Conservation (phyloP, 441 rosid species). For the Adansonia rubrostipa region DNA sequence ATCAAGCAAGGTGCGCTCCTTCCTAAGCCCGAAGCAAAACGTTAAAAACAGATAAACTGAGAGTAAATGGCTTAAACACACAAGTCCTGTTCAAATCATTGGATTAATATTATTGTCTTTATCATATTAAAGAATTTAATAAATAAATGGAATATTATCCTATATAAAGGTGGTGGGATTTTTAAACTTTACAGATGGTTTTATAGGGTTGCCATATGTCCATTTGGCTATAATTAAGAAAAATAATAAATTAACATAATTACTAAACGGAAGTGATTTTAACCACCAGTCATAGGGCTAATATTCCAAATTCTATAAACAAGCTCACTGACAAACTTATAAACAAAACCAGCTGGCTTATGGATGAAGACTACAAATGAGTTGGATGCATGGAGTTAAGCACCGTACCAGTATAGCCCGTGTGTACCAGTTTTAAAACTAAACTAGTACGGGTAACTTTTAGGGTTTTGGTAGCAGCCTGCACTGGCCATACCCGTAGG, state of each 20-base stretch:
- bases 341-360: neutral
- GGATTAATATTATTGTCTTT: neutral
- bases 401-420: too few relatives aligned
- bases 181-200: neutral
- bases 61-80: neutral
- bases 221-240: constrained; percentile 2
- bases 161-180: neutral
- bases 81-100: neutral
- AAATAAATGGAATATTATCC: neutral
- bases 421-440: too few relatives aligned
- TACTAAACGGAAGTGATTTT: neutral
- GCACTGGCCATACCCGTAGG: too few relatives aligned
- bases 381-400: neutral
- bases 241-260: neutral
- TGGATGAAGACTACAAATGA: neutral
- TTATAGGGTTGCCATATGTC: neutral
- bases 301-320: constrained; percentile 1
- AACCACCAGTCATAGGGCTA: neutral
- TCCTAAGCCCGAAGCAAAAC: constrained; percentile 58
- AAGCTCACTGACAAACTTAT: neutral
- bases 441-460: too few relatives aligned
- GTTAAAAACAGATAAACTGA: constrained; percentile 6
- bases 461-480: too few relatives aligned
- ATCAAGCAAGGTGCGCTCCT: constrained; percentile 74
- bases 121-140: neutral